These are phyloP conservation scores for Arthrobotrys conoides DNA, from an alignment of 2,329 filamentous ascomycete species.

Conservation along the genomic window DNA sequence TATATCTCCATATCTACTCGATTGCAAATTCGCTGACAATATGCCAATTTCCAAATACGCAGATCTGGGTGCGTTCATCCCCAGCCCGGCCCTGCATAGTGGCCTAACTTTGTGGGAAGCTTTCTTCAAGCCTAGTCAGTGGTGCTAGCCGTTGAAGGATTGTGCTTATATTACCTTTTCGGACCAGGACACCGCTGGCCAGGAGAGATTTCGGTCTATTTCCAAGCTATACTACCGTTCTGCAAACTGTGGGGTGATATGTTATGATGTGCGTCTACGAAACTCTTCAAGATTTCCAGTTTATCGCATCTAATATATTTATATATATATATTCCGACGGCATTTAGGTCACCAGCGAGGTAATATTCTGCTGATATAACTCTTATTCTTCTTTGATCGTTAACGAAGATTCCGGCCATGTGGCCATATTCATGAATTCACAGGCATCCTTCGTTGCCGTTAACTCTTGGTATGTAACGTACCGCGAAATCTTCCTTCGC, in stretches of 20 bases:
- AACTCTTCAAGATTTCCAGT: not conserved
- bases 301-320: conserved; percentile 14
- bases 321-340: too few relatives aligned
- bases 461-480: conserved; percentile 63
- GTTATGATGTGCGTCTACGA: conserved; percentile 63
- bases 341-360: conserved; percentile 54
- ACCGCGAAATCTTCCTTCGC: not conserved
- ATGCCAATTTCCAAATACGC: not conserved
- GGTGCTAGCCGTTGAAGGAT: not conserved
- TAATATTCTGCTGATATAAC: not conserved
- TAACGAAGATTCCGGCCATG: not conserved
- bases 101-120: not conserved
- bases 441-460: conserved; percentile 64
- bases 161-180: not conserved
- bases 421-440: too few relatives aligned
- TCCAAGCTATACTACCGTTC: conserved; percentile 94
- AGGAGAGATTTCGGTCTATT: conserved; percentile 95
- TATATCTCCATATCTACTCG: not conserved
- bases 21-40: conserved; percentile 1
- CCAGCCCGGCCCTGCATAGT: not conserved
- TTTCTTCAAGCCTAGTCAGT: not conserved
- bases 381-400: conserved; percentile 22
- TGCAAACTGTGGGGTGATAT: conserved; percentile 62
- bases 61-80: conserved; percentile 52
- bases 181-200: conserved; percentile 74